Percentiles rank a stretch among this genome's conserved stretches.
Evolutionary conservation across 1,139 yeast species (phyloP).

Genomic region (Diutina scorzettiae): DNA sequence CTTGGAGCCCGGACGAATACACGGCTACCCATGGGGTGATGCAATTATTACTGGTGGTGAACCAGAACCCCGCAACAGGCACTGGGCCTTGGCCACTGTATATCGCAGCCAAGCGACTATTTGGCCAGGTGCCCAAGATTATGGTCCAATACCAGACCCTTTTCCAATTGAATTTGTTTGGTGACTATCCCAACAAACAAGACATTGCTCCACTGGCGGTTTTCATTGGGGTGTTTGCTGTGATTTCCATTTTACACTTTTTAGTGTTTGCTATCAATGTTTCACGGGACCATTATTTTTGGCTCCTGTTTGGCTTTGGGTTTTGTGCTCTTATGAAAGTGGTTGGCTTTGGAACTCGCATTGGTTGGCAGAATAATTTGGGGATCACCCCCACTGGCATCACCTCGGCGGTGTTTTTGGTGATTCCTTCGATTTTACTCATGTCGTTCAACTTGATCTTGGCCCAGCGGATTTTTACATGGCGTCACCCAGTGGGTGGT

Average conservation of each 20-base stretch:
- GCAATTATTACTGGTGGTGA: slow-evolving; percentile 17
- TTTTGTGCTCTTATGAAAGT: background rate
- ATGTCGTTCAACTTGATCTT: slow-evolving; percentile 5
- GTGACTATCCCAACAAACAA: background rate
- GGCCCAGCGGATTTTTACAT: slow-evolving; percentile 6
- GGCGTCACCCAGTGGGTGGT: slow-evolving; percentile 6
- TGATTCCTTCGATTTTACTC: slow-evolving; percentile 1
- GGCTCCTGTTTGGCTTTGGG: slow-evolving; percentile 1
- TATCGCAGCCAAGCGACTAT: slow-evolving; percentile 16
- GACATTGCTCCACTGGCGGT: background rate
- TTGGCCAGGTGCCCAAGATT: slow-evolving; percentile 12
- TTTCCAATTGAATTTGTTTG: background rate
- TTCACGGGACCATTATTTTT: slow-evolving; percentile 6
- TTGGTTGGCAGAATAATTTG: background rate
- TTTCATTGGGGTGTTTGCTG: slow-evolving; percentile 1
- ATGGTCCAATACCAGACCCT: slow-evolving; percentile 6
- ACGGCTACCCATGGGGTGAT: slow-evolving; percentile 20
- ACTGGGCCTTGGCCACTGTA: slow-evolving; percentile 33
- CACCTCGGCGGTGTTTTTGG: slow-evolving; percentile 2
- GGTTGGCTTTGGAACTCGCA: background rate
- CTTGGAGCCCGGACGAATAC: slow-evolving; percentile 8
- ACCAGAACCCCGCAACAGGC: slow-evolving; percentile 37
- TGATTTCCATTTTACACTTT: slow-evolving; percentile 10
- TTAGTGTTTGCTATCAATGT: background rate
- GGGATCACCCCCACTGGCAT: background rate